A percentile compares a stretch with the other conserved stretches of the same genome.
Conservation (phyloP, 2,329 filamentous ascomycete species). For the Neonectria hederae region DNA sequence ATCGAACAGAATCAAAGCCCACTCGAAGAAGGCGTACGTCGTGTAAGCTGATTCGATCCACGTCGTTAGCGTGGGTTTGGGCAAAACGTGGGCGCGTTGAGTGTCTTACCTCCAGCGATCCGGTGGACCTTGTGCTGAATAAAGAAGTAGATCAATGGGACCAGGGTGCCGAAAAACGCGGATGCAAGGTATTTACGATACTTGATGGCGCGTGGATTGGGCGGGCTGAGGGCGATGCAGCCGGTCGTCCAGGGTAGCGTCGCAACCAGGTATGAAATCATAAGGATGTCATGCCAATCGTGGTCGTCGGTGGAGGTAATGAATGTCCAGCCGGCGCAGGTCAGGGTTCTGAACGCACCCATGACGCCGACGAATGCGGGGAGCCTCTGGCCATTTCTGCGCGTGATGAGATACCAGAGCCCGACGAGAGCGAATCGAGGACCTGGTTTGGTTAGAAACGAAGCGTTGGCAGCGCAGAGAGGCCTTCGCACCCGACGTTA, state of each 20-base stretch:
- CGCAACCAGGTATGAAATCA: constrained; percentile 96
- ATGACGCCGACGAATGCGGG: constrained; percentile 83
- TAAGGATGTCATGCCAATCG: constrained; percentile 98
- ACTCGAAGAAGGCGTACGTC: constrained; percentile 97
- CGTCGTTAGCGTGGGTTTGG: constrained; percentile 26
- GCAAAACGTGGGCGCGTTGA: not conserved
- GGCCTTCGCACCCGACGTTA: constrained; percentile 79
- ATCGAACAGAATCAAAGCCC: constrained; percentile 93
- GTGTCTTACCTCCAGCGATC: constrained; percentile 82
- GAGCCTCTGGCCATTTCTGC: constrained; percentile 76
- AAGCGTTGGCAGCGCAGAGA: not conserved
- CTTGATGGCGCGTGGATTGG: constrained; percentile 82
- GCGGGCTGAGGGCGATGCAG: constrained; percentile 86
- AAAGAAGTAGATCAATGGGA: constrained; percentile 95
- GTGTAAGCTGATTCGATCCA: constrained; percentile 78
- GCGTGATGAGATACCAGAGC: constrained; percentile 90
- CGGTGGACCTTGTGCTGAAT: constrained; percentile 98
- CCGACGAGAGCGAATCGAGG: constrained; percentile 91
- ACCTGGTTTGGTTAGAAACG: constrained; percentile 59
- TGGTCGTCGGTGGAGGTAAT: constrained; percentile 98
- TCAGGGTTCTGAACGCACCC: constrained; percentile 88
- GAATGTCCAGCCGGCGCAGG: constrained; percentile 98
- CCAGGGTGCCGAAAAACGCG: constrained; percentile 88
- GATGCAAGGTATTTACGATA: constrained; percentile 87
- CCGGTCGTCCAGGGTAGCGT: constrained; percentile 96